A percentile compares a stretch with the other conserved stretches of the same genome.
Evolutionary conservation across 805 yeast species (phyloP).

Genomic region (Dipodascus geniculatus): DNA sequence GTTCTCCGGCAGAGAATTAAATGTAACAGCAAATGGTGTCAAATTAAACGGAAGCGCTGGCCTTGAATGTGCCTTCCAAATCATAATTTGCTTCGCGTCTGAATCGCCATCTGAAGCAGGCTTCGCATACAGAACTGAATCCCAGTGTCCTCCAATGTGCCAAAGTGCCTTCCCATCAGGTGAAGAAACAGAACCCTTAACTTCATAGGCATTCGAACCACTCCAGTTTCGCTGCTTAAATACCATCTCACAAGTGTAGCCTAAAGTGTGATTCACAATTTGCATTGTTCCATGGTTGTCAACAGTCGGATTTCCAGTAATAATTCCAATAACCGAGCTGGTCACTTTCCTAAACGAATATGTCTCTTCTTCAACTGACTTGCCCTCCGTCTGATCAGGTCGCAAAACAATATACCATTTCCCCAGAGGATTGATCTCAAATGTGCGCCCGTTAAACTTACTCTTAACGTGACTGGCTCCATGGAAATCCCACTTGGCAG

Average conservation of each 20-base stretch:
- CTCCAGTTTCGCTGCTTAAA: conserved; percentile 95
- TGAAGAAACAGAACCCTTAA: conserved; percentile 68
- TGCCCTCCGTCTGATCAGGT: conserved; percentile 46
- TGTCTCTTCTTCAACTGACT: conserved; percentile 49
- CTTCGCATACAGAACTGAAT: conserved; percentile 21
- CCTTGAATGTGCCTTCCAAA: conserved; percentile 81
- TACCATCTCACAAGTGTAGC: conserved; percentile 60
- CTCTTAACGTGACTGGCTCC: conserved; percentile 91
- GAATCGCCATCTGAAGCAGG: background rate
- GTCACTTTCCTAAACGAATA: conserved; percentile 91
- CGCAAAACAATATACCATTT: conserved; percentile 77
- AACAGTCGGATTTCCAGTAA: conserved; percentile 86
- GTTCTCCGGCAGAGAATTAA: conserved; percentile 68
- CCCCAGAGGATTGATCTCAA: conserved; percentile 87
- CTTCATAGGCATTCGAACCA: conserved; percentile 82
- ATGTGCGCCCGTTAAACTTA: conserved; percentile 82
- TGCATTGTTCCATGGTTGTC: conserved; percentile 91
- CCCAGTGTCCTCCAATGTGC: conserved; percentile 93
- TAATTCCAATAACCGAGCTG: conserved; percentile 88
- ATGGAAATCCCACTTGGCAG: conserved; percentile 86
- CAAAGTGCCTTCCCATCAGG: conserved; percentile 53
- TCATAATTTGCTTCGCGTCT: conserved; percentile 38
- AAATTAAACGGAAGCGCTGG: conserved; percentile 83
- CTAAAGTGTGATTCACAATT: conserved; percentile 75
- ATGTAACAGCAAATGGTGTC: conserved; percentile 78